A percentile compares a stretch with the other conserved stretches of the same genome.
These are phyloP conservation scores for Biscogniauxia sp. DNA, from an alignment of 2,329 filamentous ascomycete genomes.

Conservation along the genomic window DNA sequence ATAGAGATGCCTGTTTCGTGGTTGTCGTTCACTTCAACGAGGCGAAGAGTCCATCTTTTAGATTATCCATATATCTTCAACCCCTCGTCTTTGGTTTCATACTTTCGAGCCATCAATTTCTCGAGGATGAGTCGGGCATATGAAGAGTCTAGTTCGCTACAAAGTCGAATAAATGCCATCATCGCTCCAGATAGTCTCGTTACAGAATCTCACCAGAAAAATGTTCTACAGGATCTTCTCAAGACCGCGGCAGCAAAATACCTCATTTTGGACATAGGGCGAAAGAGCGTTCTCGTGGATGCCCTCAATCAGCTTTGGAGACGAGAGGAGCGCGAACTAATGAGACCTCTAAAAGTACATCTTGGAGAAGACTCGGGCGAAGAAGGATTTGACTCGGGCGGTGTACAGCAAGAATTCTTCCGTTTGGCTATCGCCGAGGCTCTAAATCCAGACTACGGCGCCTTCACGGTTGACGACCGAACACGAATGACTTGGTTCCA, in stretches of 20 bases:
- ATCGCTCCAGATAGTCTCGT: constrained; percentile 54
- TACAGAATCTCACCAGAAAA: constrained; percentile 56
- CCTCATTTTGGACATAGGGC: constrained; percentile 66
- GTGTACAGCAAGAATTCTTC: constrained; percentile 97
- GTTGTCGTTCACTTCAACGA: constrained; percentile 60
- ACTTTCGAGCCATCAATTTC: constrained; percentile 87
- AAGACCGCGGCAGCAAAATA: constrained; percentile 68
- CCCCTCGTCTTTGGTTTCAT: constrained; percentile 68
- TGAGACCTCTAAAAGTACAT: constrained; percentile 83
- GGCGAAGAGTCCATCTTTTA: constrained; percentile 69
- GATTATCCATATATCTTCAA: constrained; percentile 80
- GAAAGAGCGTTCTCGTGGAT: constrained; percentile 67
- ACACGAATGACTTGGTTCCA: constrained; percentile 87
- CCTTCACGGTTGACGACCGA: constrained; percentile 74
- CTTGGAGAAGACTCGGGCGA: constrained; percentile 81
- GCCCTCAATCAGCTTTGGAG: constrained; percentile 88
- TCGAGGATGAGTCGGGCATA: constrained; percentile 79
- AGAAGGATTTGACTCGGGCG: constrained; percentile 88
- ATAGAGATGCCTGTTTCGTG: constrained; percentile 73
- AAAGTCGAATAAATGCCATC: constrained; percentile 55
- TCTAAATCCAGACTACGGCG: constrained; percentile 72
- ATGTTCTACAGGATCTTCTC: constrained; percentile 61
- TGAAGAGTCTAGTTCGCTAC: constrained; percentile 63
- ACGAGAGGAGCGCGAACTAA: constrained; percentile 74
- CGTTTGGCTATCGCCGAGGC: constrained; percentile 77